Evolutionary conservation across 176 grass and related monocot genomes (phyloP).

Genomic region (Carex littledalei): DNA sequence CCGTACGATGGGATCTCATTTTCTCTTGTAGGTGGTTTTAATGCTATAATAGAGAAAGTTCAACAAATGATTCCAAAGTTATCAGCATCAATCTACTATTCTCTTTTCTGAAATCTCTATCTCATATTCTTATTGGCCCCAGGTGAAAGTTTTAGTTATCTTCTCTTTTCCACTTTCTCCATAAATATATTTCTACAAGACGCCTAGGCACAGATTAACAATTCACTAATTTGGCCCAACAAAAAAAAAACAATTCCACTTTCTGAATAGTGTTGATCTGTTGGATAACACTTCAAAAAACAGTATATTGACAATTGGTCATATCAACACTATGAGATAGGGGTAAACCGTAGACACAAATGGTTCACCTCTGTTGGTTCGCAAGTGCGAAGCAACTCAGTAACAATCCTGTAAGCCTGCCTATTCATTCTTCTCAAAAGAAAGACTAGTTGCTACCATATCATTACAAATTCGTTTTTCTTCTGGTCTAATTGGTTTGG

Average conservation of each 20-base stretch:
- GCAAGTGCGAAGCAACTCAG: too few relatives aligned
- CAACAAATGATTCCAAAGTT: neutral
- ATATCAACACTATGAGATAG: neutral
- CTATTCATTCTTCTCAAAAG: neutral
- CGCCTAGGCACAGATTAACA: neutral
- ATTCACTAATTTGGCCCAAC: neutral
- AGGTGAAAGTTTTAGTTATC: neutral
- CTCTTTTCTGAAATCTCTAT: neutral
- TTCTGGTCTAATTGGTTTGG: neutral
- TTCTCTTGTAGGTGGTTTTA: neutral
- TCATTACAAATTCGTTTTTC: neutral
- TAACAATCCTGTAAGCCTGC: neutral
- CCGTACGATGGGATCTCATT: neutral
- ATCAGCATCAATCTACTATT: neutral
- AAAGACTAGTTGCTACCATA: neutral
- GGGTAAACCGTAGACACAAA: neutral
- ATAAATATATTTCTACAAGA: neutral
- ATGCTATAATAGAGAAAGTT: neutral
- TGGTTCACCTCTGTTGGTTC: neutral
- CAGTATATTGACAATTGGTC: too few relatives aligned
- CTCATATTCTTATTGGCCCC: neutral
- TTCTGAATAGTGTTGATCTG: neutral
- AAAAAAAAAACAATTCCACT: neutral
- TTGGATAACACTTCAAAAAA: too few relatives aligned
- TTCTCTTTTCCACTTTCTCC: neutral